A percentile compares a stretch with the other conserved stretches of the same genome.
Evolutionary conservation across 2,329 filamentous ascomycete genomes (phyloP).

Genomic region (Ophiostoma fasciatum): DNA sequence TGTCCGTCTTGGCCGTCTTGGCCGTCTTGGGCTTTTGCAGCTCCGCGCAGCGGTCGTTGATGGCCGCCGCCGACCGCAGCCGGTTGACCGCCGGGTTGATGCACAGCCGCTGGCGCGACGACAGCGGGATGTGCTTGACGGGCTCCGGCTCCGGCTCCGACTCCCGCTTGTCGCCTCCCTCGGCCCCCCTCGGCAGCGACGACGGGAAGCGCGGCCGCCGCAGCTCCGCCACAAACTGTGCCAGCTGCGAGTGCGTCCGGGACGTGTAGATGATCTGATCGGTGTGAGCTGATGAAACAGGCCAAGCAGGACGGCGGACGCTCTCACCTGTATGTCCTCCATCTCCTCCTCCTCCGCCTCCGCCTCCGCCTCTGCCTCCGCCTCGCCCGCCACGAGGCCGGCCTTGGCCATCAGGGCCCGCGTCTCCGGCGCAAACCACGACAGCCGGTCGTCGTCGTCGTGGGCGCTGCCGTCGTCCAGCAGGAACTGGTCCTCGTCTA

Average conservation of each 20-base stretch:
- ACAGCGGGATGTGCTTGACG: constrained; percentile 69
- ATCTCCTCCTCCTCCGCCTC: constrained; percentile 49
- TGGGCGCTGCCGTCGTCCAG: constrained; percentile 37
- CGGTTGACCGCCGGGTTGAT: constrained; percentile 73
- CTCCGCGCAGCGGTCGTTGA: constrained; percentile 88
- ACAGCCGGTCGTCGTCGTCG: constrained; percentile 25
- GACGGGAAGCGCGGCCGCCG: constrained; percentile 64
- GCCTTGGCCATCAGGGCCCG: constrained; percentile 56
- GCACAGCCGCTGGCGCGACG: constrained; percentile 75
- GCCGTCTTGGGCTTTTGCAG: constrained; percentile 62
- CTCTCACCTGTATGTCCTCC: constrained; percentile 51
- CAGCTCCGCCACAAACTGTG: constrained; percentile 75
- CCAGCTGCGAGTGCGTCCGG: constrained; percentile 80
- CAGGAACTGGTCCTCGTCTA: constrained; percentile 53
- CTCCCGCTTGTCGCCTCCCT: background rate
- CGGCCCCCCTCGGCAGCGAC: constrained; percentile 36
- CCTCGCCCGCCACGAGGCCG: constrained; percentile 31
- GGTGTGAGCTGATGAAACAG: too few relatives aligned
- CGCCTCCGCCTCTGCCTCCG: constrained; percentile 28
- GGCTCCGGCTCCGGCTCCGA: constrained; percentile 29
- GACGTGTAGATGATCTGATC: constrained; percentile 77
- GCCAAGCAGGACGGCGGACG: too few relatives aligned
- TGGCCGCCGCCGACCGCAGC: constrained; percentile 58
- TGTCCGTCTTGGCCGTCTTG: constrained; percentile 24
- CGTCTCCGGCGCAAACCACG: constrained; percentile 58